Evolutionary conservation across 306 rosid genomes (phyloP).

Genomic region (Citrullus mucosospermus): DNA sequence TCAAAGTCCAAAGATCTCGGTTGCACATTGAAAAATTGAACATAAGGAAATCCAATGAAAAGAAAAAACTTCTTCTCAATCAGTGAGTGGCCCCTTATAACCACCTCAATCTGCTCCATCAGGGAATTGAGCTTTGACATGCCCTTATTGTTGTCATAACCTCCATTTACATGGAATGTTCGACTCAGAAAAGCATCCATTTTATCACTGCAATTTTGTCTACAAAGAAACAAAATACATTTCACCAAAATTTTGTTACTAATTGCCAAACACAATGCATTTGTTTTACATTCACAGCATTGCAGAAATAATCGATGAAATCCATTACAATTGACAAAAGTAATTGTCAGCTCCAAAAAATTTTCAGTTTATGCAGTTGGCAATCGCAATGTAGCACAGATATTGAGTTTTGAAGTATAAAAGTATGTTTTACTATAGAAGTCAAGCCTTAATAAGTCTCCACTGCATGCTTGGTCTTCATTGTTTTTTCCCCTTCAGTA

Average conservation of each 20-base stretch:
- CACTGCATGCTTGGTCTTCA: not conserved
- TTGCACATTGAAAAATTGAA: slow-evolving; percentile 7
- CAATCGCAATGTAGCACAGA: not conserved
- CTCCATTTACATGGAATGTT: slow-evolving; percentile 70
- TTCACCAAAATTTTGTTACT: not conserved
- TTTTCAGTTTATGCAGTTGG: not conserved
- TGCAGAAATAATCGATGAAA: not conserved
- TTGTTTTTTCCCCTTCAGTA: not conserved
- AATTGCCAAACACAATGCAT: not conserved
- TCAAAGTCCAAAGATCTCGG: slow-evolving; percentile 10
- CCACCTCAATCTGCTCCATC: slow-evolving; percentile 85
- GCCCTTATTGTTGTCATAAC: slow-evolving; percentile 56
- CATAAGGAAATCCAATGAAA: not conserved
- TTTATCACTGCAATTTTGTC: slow-evolving; percentile 65
- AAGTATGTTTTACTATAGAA: not conserved
- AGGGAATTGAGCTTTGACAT: slow-evolving; percentile 56
- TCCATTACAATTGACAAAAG: not conserved
- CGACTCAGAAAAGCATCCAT: slow-evolving; percentile 58
- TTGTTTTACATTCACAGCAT: not conserved
- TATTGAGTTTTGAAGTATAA: not conserved
- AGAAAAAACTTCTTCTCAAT: slow-evolving; percentile 4
- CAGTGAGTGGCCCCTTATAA: not conserved
- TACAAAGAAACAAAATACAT: slow-evolving; percentile 21
- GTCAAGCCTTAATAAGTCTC: not conserved
- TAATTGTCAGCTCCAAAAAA: not conserved